These are phyloP conservation scores for Colletotrichum camelliae DNA, from an alignment of 2,329 filamentous ascomycete genomes.

Conservation along the genomic window DNA sequence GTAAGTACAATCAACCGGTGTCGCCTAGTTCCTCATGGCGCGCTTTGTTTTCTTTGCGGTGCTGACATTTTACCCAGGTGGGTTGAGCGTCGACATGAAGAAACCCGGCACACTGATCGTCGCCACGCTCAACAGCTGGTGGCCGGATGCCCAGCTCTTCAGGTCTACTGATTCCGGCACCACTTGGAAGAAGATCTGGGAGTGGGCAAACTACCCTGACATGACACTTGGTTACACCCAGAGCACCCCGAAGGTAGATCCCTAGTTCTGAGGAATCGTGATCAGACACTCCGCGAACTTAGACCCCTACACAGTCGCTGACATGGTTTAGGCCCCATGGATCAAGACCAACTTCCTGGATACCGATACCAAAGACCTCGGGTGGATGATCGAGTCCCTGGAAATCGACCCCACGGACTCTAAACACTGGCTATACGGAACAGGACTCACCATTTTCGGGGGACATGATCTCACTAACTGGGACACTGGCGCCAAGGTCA, in stretches of 20 bases:
- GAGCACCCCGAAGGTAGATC: slow-evolving; percentile 40
- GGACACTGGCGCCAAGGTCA: slow-evolving; percentile 47
- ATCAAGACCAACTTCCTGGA: slow-evolving; percentile 55
- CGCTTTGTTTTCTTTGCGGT: fast-evolving
- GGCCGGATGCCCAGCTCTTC: slow-evolving; percentile 62
- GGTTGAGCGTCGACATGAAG: slow-evolving; percentile 57
- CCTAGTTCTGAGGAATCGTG: no score
- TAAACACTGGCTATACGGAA: slow-evolving; percentile 66
- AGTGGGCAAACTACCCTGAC: slow-evolving; percentile 51
- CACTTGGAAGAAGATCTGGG: slow-evolving; percentile 60
- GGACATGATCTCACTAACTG: slow-evolving; percentile 60
- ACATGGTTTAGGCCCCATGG: slow-evolving; percentile 49
- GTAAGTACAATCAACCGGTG: slow-evolving; percentile 23
- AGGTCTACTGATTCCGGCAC: slow-evolving; percentile 59
- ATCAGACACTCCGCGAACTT: no score
- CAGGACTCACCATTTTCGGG: slow-evolving; percentile 58
- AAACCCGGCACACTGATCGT: slow-evolving; percentile 62
- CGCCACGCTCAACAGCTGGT: slow-evolving; percentile 64
- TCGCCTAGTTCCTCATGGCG: fast-evolving
- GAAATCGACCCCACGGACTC: slow-evolving; percentile 64
- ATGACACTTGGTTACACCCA: slow-evolving; percentile 52
- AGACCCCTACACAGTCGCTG: neutral
- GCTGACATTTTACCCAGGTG: slow-evolving; percentile 25
- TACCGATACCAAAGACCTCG: slow-evolving; percentile 53
- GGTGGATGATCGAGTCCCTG: slow-evolving; percentile 67